A percentile compares a stretch with the other conserved stretches of the same genome.
Conservation (phyloP, 129 eudicot species). For the Lactuca sativa region DNA sequence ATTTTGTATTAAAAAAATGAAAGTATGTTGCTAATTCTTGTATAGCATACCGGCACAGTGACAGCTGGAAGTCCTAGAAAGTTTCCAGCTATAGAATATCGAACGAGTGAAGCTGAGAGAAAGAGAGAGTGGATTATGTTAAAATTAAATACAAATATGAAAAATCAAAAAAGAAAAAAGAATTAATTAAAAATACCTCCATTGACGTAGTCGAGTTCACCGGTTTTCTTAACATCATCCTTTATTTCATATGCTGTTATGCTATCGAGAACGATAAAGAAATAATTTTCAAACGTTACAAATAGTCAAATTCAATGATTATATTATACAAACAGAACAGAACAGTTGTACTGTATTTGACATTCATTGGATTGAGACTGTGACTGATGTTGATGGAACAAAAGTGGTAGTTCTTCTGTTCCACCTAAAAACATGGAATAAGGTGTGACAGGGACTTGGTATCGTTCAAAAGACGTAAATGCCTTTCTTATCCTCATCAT, state of each 20-base stretch:
- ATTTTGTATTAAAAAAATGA: too few species aligned
- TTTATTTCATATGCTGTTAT: slow-evolving; percentile 77
- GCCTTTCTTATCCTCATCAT: background rate
- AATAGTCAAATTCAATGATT: too few species aligned
- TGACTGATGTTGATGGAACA: background rate
- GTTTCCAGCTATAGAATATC: slow-evolving; percentile 89
- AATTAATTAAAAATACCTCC: slow-evolving; percentile 50
- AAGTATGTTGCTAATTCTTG: background rate
- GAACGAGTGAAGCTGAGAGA: slow-evolving; percentile 73
- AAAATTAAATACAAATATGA: background rate
- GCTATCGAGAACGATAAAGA: slow-evolving; percentile 35
- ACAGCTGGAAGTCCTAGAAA: slow-evolving; percentile 95
- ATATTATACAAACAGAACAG: background rate
- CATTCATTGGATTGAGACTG: background rate
- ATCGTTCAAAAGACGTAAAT: background rate
- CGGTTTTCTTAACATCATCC: slow-evolving; percentile 65
- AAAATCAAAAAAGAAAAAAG: background rate
- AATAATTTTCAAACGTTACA: background rate
- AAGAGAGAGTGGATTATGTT: background rate
- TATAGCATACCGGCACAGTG: slow-evolving; percentile 66
- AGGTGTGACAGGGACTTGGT: background rate
- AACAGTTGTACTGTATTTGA: background rate
- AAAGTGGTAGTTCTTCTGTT: too few species aligned
- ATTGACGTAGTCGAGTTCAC: slow-evolving; percentile 91
- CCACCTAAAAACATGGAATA: background rate